Conservation (phyloP, 2,329 filamentous ascomycete genomes). For the Fusarium sp. region DNA sequence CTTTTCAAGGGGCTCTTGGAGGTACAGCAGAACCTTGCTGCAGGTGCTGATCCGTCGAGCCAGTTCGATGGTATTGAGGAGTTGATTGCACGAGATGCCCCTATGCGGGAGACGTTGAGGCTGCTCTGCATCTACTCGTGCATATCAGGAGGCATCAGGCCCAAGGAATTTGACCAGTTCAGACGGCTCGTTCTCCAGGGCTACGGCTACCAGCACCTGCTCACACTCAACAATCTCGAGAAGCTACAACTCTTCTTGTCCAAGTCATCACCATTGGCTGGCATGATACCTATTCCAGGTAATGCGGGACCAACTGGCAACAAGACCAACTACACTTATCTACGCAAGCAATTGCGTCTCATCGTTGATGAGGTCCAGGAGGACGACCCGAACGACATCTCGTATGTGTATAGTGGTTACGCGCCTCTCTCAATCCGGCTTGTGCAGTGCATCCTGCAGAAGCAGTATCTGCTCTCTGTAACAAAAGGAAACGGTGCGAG, state of each 20-base stretch:
- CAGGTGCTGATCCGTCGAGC: slow-evolving; percentile 84
- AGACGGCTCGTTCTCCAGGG: slow-evolving; percentile 87
- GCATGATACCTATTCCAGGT: slow-evolving; percentile 78
- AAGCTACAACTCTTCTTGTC: slow-evolving; percentile 87
- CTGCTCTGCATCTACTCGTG: slow-evolving; percentile 91
- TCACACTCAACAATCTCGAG: slow-evolving; percentile 87
- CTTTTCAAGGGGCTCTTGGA: slow-evolving; percentile 88
- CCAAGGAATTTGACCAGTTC: slow-evolving; percentile 88
- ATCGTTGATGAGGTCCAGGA: slow-evolving; percentile 98
- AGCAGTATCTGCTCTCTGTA: slow-evolving; percentile 78
- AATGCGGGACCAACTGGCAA: slow-evolving; percentile 62
- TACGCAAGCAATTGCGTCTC: slow-evolving; percentile 84
- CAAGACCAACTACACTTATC: slow-evolving; percentile 88
- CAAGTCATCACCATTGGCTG: slow-evolving; percentile 76
- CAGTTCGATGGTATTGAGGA: slow-evolving; percentile 94
- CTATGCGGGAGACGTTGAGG: slow-evolving; percentile 81
- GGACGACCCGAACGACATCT: slow-evolving; percentile 89
- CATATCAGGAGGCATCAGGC: slow-evolving; percentile 85
- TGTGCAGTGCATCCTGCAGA: slow-evolving; percentile 92
- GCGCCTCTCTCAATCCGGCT: slow-evolving; percentile 90
- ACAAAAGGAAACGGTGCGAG: slow-evolving; percentile 65
- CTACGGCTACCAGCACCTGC: slow-evolving; percentile 92
- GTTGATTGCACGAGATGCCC: slow-evolving; percentile 86
- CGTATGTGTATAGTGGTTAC: slow-evolving; percentile 98
- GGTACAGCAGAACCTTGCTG: slow-evolving; percentile 93